phyloP scores from a whole-genome alignment of 2,329 filamentous ascomycete genomes.

The Colletotrichum truncatum region DNA sequence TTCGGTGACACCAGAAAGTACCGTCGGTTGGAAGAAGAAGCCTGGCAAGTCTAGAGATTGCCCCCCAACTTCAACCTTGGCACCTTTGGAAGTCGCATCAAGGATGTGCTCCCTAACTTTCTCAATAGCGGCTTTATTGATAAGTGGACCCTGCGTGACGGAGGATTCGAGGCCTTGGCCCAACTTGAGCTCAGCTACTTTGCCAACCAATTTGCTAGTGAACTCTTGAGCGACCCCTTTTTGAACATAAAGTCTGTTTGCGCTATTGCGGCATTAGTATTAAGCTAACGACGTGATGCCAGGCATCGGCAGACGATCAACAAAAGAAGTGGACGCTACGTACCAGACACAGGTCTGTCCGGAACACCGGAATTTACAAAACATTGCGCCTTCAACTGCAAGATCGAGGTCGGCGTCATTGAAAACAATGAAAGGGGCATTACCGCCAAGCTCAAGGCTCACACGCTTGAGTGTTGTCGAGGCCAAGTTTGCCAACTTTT shows the following conservation, averaged over 20 bases:
- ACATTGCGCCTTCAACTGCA: conserved; percentile 72
- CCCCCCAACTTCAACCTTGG: conserved; percentile 66
- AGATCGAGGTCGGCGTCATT: conserved; percentile 79
- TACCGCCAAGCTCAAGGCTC: conserved; percentile 78
- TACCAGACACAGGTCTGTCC: conserved; percentile 74
- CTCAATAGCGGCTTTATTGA: conserved; percentile 70
- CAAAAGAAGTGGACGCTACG: neutral
- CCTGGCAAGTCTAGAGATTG: conserved; percentile 63
- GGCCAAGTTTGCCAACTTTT: conserved; percentile 73
- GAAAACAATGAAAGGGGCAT: conserved; percentile 81
- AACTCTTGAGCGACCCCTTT: conserved; percentile 67
- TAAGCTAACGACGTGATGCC: neutral
- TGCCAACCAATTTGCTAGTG: conserved; percentile 56
- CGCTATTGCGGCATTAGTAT: conserved; percentile 39
- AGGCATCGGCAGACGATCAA: neutral
- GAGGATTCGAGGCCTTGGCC: conserved; percentile 63
- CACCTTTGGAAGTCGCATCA: conserved; percentile 69
- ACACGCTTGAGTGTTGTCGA: conserved; percentile 77
- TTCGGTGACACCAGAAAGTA: conserved; percentile 71
- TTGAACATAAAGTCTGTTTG: conserved; percentile 65
- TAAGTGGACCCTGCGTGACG: conserved; percentile 68
- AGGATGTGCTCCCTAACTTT: conserved; percentile 71
- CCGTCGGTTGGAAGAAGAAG: conserved; percentile 76
- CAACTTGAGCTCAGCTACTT: conserved; percentile 65
- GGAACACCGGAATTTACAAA: conserved; percentile 76